Base-by-base conservation (phyloP, 2,329 filamentous ascomycete species). In the Plectosphaerella cucumerina region DNA sequence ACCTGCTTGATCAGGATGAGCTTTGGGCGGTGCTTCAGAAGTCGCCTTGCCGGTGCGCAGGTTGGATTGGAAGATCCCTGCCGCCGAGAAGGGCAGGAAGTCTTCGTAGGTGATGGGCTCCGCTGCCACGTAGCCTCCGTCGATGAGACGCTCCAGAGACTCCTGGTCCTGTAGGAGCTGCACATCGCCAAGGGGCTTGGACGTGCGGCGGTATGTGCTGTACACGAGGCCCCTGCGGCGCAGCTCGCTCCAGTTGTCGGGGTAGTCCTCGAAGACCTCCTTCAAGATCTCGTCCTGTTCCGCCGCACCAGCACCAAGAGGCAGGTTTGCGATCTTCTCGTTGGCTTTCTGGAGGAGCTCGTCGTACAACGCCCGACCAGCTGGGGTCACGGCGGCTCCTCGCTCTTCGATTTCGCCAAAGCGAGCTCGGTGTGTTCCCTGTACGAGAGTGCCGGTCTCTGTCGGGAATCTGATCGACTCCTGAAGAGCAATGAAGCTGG, bases 331-430 rank as follows among this genome's bases (percentile, higher is more conserved):
- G 47, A 73, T 61, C 3, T 61, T 60, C 42, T 59, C 54, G 1
- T 55, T 37, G 15, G 35, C 17, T 17, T 37, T 17, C 35, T 17
- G 53, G 8, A 78, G 59, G n/a, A 77, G 59, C 46, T 60, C 52
- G 53, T 80, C 76, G 23, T 80, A 80, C 1, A 78, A 53, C 3
- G 59, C 55, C 1, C 77, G 63, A 0, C 77, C 77, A 3, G 67
- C 62, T 0, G 59, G 61, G 0, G 77, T 80, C 8, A 80, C 62
- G 0, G 77, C 76, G 4, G 71, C 74, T 0, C 77, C 77, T 3
- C 77, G 67, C 56, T 81, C 72, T 56, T 81, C 77, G 8, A 80
- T 71, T 57, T 81, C 77, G 0, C 77, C 77, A 33, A 80, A 80
- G 0, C 77, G 65, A 1, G 77, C 76, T 5, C 66, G 74, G 48